These are phyloP conservation scores for Amesomyces nigricolor DNA, from an alignment of 2,329 filamentous ascomycete species.

Conservation along the genomic window DNA sequence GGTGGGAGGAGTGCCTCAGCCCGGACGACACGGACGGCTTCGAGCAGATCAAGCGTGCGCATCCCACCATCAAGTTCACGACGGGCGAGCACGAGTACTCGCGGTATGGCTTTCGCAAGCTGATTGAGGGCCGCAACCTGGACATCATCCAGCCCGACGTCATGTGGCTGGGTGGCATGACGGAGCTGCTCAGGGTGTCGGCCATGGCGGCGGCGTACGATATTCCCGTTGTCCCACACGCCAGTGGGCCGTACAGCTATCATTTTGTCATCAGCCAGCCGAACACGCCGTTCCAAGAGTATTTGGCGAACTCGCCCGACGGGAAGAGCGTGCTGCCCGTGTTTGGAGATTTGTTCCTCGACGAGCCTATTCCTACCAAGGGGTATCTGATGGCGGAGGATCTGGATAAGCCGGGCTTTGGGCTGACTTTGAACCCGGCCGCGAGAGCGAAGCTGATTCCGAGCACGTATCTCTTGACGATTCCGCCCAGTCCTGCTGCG, in stretches of 20 bases:
- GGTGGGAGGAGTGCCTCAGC: constrained; percentile 93
- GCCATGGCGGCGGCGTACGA: constrained; percentile 90
- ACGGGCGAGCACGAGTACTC: constrained; percentile 96
- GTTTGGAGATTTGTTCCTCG: constrained; percentile 83
- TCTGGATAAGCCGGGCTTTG: constrained; percentile 86
- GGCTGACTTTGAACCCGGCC: constrained; percentile 76
- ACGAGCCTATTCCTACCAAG: constrained; percentile 81
- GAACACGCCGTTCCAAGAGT: constrained; percentile 93
- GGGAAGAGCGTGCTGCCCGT: constrained; percentile 86
- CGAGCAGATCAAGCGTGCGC: constrained; percentile 80
- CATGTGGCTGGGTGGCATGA: constrained; percentile 95
- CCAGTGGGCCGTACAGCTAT: constrained; percentile 89
- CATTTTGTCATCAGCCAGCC: constrained; percentile 92
- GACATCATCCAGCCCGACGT: constrained; percentile 95
- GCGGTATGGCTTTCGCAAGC: constrained; percentile 88
- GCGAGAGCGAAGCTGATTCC: constrained; percentile 67
- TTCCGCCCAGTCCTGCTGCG: constrained; percentile 46
- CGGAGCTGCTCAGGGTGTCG: constrained; percentile 82
- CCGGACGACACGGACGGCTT: constrained; percentile 92
- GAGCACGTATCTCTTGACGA: constrained; percentile 65
- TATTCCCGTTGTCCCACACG: constrained; percentile 91
- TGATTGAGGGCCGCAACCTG: constrained; percentile 84
- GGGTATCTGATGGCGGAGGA: constrained; percentile 75
- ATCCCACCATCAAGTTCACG: constrained; percentile 87
- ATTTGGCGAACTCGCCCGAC: constrained; percentile 87